A percentile compares a stretch with the other conserved stretches of the same genome.
phyloP scores from a whole-genome alignment of 192 early-diverging fungal species.

The Backusella morwellensis region DNA sequence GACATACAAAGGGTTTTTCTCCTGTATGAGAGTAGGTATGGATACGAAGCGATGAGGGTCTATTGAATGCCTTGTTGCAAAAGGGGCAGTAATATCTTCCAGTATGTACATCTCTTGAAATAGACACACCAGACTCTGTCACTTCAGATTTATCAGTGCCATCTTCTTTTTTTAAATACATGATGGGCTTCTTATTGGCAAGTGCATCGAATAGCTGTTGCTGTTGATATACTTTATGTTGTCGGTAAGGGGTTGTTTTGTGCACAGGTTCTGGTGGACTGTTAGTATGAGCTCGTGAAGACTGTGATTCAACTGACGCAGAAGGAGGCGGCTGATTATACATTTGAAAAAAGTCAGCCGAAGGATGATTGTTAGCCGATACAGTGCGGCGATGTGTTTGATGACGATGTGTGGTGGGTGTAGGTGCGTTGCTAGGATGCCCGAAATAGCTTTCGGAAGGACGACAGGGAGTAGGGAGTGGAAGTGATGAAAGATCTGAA shows the following conservation, averaged over 20 bases:
- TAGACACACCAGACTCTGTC: not conserved
- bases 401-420: not conserved
- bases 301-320: not conserved
- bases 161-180: slow-evolving; percentile 1
- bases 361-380: slow-evolving; percentile 16
- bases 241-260: not conserved
- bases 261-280: slow-evolving; percentile 7
- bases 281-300: slow-evolving; percentile 9
- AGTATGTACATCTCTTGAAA: slow-evolving; percentile 18
- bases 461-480: not conserved
- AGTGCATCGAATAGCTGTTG: slow-evolving; percentile 1
- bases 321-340: not conserved
- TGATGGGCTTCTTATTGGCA: not conserved
- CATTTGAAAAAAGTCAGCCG: slow-evolving; percentile 7
- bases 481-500: slow-evolving; percentile 10
- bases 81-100: slow-evolving; percentile 54
- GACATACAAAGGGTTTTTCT: slow-evolving; percentile 71
- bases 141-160: not conserved
- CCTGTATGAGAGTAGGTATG: slow-evolving; percentile 80
- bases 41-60: slow-evolving; percentile 67
- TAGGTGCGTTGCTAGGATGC: not conserved
- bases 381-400: slow-evolving; percentile 13
- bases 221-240: not conserved
- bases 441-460: not conserved
- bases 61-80: slow-evolving; percentile 65